Evolutionary conservation across 2,329 filamentous ascomycete species (phyloP), one percentile per base, ranked within the genome.

Genomic region (Curvularia spicifera): DNA sequence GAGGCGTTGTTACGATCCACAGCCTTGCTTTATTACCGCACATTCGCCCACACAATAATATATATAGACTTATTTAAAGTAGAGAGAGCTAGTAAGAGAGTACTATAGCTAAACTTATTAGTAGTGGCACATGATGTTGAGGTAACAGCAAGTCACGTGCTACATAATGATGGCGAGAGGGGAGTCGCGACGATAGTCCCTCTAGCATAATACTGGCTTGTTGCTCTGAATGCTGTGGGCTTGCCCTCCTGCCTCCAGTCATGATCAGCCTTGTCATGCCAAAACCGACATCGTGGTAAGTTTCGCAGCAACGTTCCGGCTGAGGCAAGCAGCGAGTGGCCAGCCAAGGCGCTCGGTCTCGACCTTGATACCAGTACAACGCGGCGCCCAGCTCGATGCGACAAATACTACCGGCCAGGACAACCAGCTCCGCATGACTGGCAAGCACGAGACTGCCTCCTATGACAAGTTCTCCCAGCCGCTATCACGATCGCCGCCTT

Each of bases 401-500:
- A 53, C 37, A 49, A 49, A 37, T 39, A 12, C 9, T 2, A 18
- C 18, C 78, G 93, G 95, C 75, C 91, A 96, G 84, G 94, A 93
- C 79, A 99, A 99, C 84, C 92, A 95, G 71, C 86, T 90, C 71
- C 93, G 95, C 76, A 90, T 98, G 71, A 98, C 94, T 52, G 95
- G 95, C 71, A 85, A 86, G 67, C 92, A 97, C 82, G 95, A 99
- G 88, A 99, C 95, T 10, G 93, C 93, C 46, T 87, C 85, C 71
- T 97, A 97, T 74, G 94, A 99, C 76, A 86, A 90, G 78, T 99
- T 99, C 87, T 20, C 50, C 44, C 24, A 39, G 39, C 44, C 9
- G 29, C 39, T 31, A 33, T 31, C 28, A 45, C 39, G 44, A 51
- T 58, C 39, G 40, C 24, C 56, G 35, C 49, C 24, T 26, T 9